These are phyloP conservation scores for Yarrowia phangngaensis DNA, from an alignment of 805 yeast species.

Conservation along the genomic window DNA sequence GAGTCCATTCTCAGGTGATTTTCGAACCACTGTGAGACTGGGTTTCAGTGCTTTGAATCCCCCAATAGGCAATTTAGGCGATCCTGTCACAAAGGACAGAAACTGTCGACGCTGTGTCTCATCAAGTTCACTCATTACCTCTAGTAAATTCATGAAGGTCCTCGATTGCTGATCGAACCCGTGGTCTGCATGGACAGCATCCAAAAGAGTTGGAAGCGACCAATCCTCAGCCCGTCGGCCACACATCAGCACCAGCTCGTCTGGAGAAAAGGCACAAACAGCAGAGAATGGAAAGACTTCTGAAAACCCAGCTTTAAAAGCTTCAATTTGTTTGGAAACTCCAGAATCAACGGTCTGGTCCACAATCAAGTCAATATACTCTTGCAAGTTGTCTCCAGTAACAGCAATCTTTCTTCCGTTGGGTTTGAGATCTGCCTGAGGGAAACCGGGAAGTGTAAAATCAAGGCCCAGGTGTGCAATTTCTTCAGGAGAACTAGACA, in stretches of 20 bases:
- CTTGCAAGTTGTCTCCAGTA: slow-evolving; percentile 50
- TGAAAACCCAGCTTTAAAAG: slow-evolving; percentile 77
- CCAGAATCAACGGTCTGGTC: slow-evolving; percentile 63
- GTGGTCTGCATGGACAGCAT: slow-evolving; percentile 77
- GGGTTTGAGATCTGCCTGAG: slow-evolving; percentile 53
- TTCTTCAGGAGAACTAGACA: slow-evolving; percentile 40
- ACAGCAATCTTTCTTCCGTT: slow-evolving; percentile 55
- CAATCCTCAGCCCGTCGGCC: slow-evolving; percentile 88
- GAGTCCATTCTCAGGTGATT: slow-evolving; percentile 58
- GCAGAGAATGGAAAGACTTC: slow-evolving; percentile 76
- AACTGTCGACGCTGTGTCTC: slow-evolving; percentile 61
- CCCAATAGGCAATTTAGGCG: slow-evolving; percentile 90
- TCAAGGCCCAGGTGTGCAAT: slow-evolving; percentile 56
- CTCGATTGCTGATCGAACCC: slow-evolving; percentile 74
- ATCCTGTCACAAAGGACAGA: slow-evolving; percentile 84
- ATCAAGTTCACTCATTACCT: slow-evolving; percentile 55
- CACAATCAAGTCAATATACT: slow-evolving; percentile 54
- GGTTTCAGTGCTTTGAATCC: slow-evolving; percentile 85
- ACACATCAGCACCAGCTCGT: slow-evolving; percentile 65
- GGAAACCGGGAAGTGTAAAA: slow-evolving; percentile 75
- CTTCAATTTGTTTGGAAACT: slow-evolving; percentile 56
- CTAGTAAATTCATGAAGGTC: slow-evolving; percentile 58
- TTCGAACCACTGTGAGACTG: slow-evolving; percentile 79
- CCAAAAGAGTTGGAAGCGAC: slow-evolving; percentile 51
- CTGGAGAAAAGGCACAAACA: slow-evolving; percentile 63